phyloP scores from a whole-genome alignment of 768 basidiomycete species.

The Clavaria fumosa region DNA sequence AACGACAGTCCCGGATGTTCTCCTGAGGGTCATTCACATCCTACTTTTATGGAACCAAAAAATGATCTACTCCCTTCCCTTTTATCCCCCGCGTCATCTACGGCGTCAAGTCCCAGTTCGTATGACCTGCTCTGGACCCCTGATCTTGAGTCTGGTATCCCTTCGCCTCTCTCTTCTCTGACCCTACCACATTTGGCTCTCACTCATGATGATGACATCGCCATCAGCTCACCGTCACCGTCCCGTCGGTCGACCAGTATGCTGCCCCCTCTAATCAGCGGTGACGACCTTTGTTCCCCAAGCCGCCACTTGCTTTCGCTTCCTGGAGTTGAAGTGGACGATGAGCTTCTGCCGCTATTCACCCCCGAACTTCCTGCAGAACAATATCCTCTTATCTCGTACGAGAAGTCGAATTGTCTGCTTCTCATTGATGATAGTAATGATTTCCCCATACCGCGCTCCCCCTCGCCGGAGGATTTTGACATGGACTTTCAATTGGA shows the following conservation, averaged over 20 bases:
- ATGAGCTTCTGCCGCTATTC: constrained; percentile 23
- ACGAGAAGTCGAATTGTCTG: constrained; percentile 5
- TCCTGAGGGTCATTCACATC: too few relatives aligned
- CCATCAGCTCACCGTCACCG: constrained; percentile 9
- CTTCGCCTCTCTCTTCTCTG: not conserved
- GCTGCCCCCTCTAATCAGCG: constrained; percentile 17
- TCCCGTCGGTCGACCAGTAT: constrained; percentile 10
- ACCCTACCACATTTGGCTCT: constrained; percentile 5
- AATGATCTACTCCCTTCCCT: not conserved
- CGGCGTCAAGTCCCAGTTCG: not conserved
- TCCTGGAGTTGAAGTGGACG: constrained; percentile 29
- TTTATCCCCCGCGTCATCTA: not conserved
- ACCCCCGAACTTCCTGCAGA: not conserved
- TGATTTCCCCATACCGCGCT: constrained; percentile 24
- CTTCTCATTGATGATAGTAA: constrained; percentile 29
- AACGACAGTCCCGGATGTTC: too few relatives aligned
- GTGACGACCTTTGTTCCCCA: constrained; percentile 10
- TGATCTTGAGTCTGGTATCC: not conserved
- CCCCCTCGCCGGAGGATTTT: constrained; percentile 28
- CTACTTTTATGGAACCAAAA: too few relatives aligned
- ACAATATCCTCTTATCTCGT: constrained; percentile 1
- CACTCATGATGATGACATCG: constrained; percentile 4
- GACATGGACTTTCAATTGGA: constrained; percentile 16
- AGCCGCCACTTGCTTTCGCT: constrained; percentile 21
- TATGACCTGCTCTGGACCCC: not conserved